A percentile compares a stretch with the other conserved stretches of the same genome.
Evolutionary conservation across 2,329 filamentous ascomycete genomes (phyloP).

Genomic region (Aotearoamyces nothofagi): DNA sequence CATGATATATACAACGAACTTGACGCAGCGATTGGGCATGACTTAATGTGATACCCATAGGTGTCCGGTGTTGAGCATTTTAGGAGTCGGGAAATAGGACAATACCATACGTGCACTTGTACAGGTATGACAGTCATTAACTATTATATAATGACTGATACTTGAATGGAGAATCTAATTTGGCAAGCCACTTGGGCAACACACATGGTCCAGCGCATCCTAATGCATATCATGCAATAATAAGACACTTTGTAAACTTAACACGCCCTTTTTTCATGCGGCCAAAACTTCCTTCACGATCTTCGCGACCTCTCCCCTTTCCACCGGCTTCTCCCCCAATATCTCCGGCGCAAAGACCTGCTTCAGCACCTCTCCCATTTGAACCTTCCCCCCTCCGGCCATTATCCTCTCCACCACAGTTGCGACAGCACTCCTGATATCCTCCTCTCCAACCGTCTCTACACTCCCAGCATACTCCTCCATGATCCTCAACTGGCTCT

Average conservation of each 20-base stretch:
- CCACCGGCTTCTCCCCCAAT: conserved; percentile 47
- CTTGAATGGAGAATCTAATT: too few relatives aligned
- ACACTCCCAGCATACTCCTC: conserved; percentile 47
- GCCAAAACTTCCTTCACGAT: conserved; percentile 38
- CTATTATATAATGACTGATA: too few relatives aligned
- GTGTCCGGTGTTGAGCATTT: too few relatives aligned
- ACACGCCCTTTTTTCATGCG: conserved; percentile 6
- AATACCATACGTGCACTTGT: too few relatives aligned
- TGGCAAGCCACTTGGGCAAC: too few relatives aligned
- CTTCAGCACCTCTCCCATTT: conserved; percentile 49
- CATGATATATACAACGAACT: background rate
- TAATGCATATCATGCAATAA: too few relatives aligned
- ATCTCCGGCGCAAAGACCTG: conserved; percentile 33
- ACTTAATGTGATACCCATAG: conserved; percentile 1
- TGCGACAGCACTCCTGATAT: conserved; percentile 38
- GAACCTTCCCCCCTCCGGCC: conserved; percentile 29
- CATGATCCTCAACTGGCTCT: conserved; percentile 46
- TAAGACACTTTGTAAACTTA: too few relatives aligned
- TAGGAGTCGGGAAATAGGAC: too few relatives aligned
- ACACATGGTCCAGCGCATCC: too few relatives aligned
- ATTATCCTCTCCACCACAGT: conserved; percentile 34
- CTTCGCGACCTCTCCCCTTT: conserved; percentile 43
- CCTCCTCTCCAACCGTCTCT: conserved; percentile 38
- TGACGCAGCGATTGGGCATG: background rate
- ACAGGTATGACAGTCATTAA: too few relatives aligned